Percentiles rank a stretch among this genome's conserved stretches.
These are phyloP conservation scores for Ascocoryne sarcoides DNA, from an alignment of 2,329 filamentous ascomycete genomes.

Conservation along the genomic window DNA sequence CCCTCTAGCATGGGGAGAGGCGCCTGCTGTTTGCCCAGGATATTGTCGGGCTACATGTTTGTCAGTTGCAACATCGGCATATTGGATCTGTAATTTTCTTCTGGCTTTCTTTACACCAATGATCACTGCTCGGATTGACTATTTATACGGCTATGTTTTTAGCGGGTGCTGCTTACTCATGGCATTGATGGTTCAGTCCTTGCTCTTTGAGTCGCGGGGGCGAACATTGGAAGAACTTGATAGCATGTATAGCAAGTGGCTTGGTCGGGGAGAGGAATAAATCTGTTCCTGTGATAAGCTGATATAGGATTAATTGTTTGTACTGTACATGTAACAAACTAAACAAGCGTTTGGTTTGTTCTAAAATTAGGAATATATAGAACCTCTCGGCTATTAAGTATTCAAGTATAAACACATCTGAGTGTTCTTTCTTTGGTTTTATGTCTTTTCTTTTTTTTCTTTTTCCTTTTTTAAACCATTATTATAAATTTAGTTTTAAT, in stretches of 20 bases:
- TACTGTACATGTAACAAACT: no score
- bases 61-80: slow-evolving; percentile 51
- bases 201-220: slow-evolving; percentile 56
- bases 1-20: slow-evolving; percentile 59
- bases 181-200: slow-evolving; percentile 63
- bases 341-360: no score
- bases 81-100: slow-evolving; percentile 67
- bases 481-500: no score
- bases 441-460: no score
- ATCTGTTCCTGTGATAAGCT: no score
- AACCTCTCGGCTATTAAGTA: no score
- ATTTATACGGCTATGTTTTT: slow-evolving; percentile 62
- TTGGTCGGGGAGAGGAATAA: no score
- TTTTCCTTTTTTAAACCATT: no score
- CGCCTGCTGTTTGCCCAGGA: slow-evolving; percentile 59
- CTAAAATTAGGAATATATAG: no score
- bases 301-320: no score
- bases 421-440: no score
- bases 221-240: slow-evolving; percentile 21
- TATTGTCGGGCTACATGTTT: slow-evolving; percentile 53
- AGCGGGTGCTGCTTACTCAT: slow-evolving; percentile 60
- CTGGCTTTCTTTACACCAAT: slow-evolving; percentile 74
- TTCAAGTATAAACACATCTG: no score
- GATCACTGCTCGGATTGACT: slow-evolving; percentile 63
- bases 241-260: slow-evolving; percentile 22